phyloP scores from a whole-genome alignment of 179 eudicot species.

The Heliamphora pulchella region DNA sequence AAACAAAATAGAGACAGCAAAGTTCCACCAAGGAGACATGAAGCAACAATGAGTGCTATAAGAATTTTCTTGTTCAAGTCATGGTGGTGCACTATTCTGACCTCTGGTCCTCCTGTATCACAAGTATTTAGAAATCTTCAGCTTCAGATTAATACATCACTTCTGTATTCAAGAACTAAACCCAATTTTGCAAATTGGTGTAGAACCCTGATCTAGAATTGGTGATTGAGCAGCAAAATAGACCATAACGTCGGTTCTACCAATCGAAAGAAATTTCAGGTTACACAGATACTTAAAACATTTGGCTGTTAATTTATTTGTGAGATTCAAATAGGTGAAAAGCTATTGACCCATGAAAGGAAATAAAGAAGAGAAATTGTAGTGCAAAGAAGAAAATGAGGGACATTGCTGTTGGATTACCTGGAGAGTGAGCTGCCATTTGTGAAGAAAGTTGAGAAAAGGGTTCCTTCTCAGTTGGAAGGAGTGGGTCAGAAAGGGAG shows the following conservation, averaged over 20 bases:
- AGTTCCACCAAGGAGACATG: constrained; percentile 51
- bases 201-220: not conserved
- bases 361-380: not conserved
- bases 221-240: not conserved
- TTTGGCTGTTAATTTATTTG: not conserved
- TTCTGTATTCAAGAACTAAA: not conserved
- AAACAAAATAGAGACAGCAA: constrained; percentile 45
- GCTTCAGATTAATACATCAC: not conserved
- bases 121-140: not conserved
- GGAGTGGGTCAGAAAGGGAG: constrained; percentile 33
- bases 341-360: not conserved
- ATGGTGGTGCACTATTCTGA: constrained; percentile 33
- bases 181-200: not conserved
- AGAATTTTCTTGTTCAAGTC: constrained; percentile 44
- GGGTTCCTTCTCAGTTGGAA: constrained; percentile 42
- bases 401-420: constrained; percentile 21
- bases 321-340: constrained; percentile 13
- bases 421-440: constrained; percentile 34
- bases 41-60: constrained; percentile 54
- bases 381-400: not conserved
- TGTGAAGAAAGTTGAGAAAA: constrained; percentile 24
- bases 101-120: constrained; percentile 36
- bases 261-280: not conserved
- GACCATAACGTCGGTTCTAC: not conserved
- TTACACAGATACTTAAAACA: not conserved